Conservation (phyloP, 192 early-diverging fungal genomes). For the Backusella luteola region DNA sequence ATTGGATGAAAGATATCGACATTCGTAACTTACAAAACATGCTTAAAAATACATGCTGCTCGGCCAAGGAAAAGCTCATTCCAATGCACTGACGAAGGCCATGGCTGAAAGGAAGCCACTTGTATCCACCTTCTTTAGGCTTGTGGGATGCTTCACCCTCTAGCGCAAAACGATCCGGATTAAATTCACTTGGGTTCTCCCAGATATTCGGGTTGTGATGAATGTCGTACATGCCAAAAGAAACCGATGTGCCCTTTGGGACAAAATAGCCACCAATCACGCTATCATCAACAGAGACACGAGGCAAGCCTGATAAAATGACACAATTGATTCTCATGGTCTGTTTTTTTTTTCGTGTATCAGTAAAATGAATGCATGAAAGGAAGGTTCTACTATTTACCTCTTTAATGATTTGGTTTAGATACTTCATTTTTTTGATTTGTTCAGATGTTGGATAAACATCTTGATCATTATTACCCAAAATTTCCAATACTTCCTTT, state of each 20-base stretch:
- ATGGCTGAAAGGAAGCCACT: constrained; percentile 56
- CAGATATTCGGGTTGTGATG: constrained; percentile 26
- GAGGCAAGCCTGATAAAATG: not conserved
- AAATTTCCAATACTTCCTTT: constrained; percentile 44
- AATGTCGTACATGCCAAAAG: constrained; percentile 12
- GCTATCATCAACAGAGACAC: constrained; percentile 21
- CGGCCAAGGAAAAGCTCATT: constrained; percentile 57
- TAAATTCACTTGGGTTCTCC: constrained; percentile 42
- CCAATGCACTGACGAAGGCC: constrained; percentile 61
- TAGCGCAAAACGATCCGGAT: constrained; percentile 47
- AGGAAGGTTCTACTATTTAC: too few relatives aligned
- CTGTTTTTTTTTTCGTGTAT: too few relatives aligned
- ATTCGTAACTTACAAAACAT: constrained; percentile 43
- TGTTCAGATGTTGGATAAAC: constrained; percentile 50
- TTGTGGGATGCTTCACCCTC: not conserved
- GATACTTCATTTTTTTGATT: constrained; percentile 48
- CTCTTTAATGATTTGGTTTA: constrained; percentile 55
- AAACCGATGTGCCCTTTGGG: constrained; percentile 18
- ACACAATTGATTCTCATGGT: constrained; percentile 3
- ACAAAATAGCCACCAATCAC: constrained; percentile 11
- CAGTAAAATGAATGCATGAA: too few relatives aligned
- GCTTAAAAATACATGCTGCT: constrained; percentile 53
- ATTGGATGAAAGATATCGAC: not conserved
- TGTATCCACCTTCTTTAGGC: not conserved
- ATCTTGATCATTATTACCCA: constrained; percentile 52